Conservation (phyloP, 2,329 filamentous ascomycete genomes). For the Colletotrichum ledebouriae region DNA sequence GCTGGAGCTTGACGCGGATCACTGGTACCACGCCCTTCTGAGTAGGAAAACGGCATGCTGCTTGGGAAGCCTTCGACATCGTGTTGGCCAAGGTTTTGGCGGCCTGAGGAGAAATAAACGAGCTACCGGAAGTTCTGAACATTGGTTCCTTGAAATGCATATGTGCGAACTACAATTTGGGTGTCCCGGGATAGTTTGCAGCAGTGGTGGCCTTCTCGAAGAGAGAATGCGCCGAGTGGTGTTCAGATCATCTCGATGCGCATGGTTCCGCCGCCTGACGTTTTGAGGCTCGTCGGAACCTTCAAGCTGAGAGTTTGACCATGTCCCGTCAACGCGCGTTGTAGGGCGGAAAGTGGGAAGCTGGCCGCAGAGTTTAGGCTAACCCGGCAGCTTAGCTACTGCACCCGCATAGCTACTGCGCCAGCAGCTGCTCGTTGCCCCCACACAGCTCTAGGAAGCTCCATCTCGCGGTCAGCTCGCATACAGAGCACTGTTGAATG, state of each 20-base stretch:
- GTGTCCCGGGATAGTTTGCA: neutral
- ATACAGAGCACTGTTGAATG: neutral
- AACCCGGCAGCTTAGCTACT: neutral
- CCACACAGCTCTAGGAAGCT: slow-evolving; percentile 20
- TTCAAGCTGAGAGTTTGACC: slow-evolving; percentile 2
- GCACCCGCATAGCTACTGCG: neutral
- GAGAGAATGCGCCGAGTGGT: neutral
- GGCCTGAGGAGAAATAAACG: neutral
- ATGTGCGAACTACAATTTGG: neutral
- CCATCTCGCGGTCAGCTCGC: slow-evolving; percentile 17
- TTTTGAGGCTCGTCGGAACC: slow-evolving; percentile 14
- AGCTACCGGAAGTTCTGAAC: neutral
- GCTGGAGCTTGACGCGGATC: slow-evolving; percentile 40
- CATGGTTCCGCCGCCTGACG: neutral
- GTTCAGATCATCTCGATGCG: neutral
- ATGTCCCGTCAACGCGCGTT: slow-evolving; percentile 1
- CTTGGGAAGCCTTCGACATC: slow-evolving; percentile 6
- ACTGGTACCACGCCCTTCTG: slow-evolving; percentile 27
- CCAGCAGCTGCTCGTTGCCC: slow-evolving; percentile 32
- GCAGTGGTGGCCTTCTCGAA: neutral
- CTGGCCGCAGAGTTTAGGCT: slow-evolving; percentile 18
- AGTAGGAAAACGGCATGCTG: slow-evolving; percentile 15
- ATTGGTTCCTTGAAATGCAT: neutral
- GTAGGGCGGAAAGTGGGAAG: slow-evolving; percentile 6
- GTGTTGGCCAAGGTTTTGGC: slow-evolving; percentile 7